Evolutionary conservation across 2,329 filamentous ascomycete species (phyloP), one percentile per base, ranked within the genome.

Genomic region (Penicillium sp.): DNA sequence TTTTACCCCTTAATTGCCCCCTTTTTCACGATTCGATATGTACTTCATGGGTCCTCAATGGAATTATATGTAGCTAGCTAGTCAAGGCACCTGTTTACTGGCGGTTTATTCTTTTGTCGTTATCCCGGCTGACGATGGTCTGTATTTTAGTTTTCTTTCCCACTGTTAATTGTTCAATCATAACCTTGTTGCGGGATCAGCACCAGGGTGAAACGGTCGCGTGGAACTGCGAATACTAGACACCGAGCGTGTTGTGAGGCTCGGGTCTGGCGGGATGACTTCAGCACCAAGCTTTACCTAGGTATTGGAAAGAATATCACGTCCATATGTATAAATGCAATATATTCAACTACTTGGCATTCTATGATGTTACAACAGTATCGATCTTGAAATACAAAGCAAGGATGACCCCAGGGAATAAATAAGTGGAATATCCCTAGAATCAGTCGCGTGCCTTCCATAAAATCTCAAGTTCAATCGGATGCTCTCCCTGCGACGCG

Each of bases 391-490:
- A 13, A 31, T 38, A 12, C 32, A 42, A 24, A 42, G 32, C 2
- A 3, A 13, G 1, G 15, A 15, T 10, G 15, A 25, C 10, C 20
- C 10, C 10, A 9, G 10, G 25, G n/a, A 12, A 25, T 37, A n/a
- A 9, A 23, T 4, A 3, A 7, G 25, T 18, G 15, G 7, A 27
- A 47, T 31, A 25, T 25, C 3, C 47, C 29, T 10, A 38, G 27
- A 12, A 42, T 13, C 43, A 43, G 32, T 52, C 50, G 18, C 52
- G 49, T 10, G 53, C 52, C 28, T 57, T 60, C 69, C 69, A 72
- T 2, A 47, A 56, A 29, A 72, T 66, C 29, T 62, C 58, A 23
- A 72, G 44, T 35, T 69, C 60, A 44, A 72, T 59, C 1, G 59
- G 60, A 49, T 71, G 69, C 1, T 60, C 59, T 18, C 47, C 64